Percentiles rank a stretch among this genome's conserved stretches.
phyloP scores from a whole-genome alignment of 2,329 filamentous ascomycete genomes.

The Beauveria rudraprayagi region DNA sequence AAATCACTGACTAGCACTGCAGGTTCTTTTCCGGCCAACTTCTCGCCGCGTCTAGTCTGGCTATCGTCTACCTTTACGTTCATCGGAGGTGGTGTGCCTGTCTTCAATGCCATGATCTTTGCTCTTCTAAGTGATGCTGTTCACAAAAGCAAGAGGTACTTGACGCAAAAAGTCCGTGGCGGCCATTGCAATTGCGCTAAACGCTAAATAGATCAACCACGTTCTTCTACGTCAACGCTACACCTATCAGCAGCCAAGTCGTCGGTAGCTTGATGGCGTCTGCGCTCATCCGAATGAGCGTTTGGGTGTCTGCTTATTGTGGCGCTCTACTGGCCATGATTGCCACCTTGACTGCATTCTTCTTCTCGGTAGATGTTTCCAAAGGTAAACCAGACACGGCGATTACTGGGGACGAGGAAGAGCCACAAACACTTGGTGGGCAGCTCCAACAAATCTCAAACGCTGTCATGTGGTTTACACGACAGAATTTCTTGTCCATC shows the following conservation, averaged over 20 bases:
- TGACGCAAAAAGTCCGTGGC: neutral
- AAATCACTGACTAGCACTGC: neutral
- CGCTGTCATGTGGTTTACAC: neutral
- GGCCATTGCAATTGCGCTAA: neutral
- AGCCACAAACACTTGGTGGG: neutral
- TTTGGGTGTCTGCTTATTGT: neutral
- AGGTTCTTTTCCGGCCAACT: neutral
- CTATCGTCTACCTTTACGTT: neutral
- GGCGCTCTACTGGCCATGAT: neutral
- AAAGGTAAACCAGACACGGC: neutral
- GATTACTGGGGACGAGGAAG: too few relatives aligned
- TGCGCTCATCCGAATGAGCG: neutral
- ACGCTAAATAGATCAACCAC: neutral
- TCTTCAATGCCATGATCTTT: neutral
- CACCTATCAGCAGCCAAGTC: neutral
- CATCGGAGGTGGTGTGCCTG: neutral
- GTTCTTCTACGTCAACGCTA: neutral
- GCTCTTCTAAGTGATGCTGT: neutral
- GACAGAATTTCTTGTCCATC: neutral
- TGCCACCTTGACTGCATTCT: neutral
- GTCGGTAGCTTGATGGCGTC: neutral
- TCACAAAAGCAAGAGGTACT: neutral
- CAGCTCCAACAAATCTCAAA: neutral
- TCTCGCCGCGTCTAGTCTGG: neutral
- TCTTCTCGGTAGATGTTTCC: neutral